These are phyloP conservation scores for Calonectria henricotiae DNA, from an alignment of 2,329 filamentous ascomycete genomes.

Conservation along the genomic window DNA sequence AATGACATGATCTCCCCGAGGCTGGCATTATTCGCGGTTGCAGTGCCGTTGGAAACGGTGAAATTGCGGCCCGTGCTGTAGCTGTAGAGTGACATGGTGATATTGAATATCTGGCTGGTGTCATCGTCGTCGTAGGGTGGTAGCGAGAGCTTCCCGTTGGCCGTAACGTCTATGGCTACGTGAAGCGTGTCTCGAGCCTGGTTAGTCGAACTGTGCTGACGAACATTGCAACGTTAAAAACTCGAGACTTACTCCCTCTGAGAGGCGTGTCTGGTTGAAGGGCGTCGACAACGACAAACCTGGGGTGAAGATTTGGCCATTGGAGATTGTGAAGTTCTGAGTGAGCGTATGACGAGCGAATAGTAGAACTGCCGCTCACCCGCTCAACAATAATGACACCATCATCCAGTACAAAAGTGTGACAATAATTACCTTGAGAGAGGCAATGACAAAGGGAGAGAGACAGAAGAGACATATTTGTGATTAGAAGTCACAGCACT, in stretches of 20 bases:
- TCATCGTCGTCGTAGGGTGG: constrained; percentile 70
- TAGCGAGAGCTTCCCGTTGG: constrained; percentile 75
- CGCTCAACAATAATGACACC: constrained; percentile 34
- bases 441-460: neutral
- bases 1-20: constrained; percentile 72
- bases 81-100: constrained; percentile 79
- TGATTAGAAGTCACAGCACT: constrained; percentile 25
- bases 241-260: constrained; percentile 70
- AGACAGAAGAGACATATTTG: neutral
- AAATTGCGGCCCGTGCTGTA: constrained; percentile 77
- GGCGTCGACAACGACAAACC: constrained; percentile 77
- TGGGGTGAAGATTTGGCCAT: constrained; percentile 80
- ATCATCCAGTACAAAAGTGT: constrained; percentile 31
- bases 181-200: constrained; percentile 69
- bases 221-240: neutral
- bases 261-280: constrained; percentile 77
- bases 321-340: constrained; percentile 71
- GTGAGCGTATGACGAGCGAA: constrained; percentile 48
- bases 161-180: constrained; percentile 78
- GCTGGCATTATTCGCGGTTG: constrained; percentile 67
- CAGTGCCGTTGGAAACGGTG: constrained; percentile 77
- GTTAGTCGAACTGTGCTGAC: constrained; percentile 3
- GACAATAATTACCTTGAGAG: constrained; percentile 25
- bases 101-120: constrained; percentile 73
- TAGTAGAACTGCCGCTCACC: constrained; percentile 44